Evolutionary conservation across 2,329 filamentous ascomycete genomes (phyloP), one percentile per base, ranked within the genome.

Genomic region (Pseudogymnoascus sp.): DNA sequence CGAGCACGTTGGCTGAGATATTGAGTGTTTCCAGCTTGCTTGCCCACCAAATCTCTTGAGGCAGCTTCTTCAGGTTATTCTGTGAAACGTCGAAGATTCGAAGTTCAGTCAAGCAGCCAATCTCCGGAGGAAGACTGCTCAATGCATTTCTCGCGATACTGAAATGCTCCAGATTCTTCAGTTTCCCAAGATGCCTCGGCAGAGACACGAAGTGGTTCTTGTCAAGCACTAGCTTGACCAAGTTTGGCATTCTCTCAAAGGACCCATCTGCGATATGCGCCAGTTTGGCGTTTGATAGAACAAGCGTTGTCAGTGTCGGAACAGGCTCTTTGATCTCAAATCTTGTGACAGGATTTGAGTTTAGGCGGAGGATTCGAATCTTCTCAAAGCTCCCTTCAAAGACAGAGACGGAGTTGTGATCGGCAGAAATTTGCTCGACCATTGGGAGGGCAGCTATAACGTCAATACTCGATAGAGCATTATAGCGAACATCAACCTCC

Each of bases 31-130:
- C 93, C 62, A 99, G 77, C 72, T 89, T 92, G 69, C 89, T 88
- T 61, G 93, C 93, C 81, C 91, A 93, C 95, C 95, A 99, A n/a
- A 99, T 83, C 72, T 99, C 95, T 72, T 90, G 86, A 1, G 95
- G 95, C 33, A 99, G 80, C 71, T 89, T 89, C 67, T 88, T 89
- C 64, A 99, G 83, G 72, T 98, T 99, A 78, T 98, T 99, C 72
- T 95, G 91, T 66, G 93, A 85, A 16, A 98, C 83, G 72, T 99
- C 93, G 41, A 99, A 81, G 66, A 92, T 89, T 61, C 87, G 88
- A 66, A 99, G 81, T 74, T 98, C 93, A 0, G 82, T 84, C 24
- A 99, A 81, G 67, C 90, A 93, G 4, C 95, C 95, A 68, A 99
- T 91, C 68, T 96, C 92, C 0, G 89, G 76, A 3, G 95, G 95